Percentiles rank a stretch among this genome's conserved stretches.
Conservation (phyloP, 768 basidiomycete genomes). For the Tremella yokohamensis region DNA sequence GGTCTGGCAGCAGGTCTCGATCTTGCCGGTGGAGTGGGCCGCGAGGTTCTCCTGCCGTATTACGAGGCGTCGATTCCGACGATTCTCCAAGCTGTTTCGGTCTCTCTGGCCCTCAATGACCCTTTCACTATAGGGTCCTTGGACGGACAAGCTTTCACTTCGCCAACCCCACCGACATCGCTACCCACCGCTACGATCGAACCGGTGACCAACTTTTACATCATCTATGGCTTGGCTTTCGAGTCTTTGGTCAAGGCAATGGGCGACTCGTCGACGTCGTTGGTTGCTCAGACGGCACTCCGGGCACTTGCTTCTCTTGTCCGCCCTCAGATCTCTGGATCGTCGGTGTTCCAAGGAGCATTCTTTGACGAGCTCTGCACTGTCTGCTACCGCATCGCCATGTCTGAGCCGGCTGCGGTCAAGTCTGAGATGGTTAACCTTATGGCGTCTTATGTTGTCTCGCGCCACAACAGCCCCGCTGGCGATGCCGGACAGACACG, state of each 20-base stretch:
- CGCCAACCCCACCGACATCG: conserved; percentile 16
- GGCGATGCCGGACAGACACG: conserved; percentile 38
- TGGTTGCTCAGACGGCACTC: conserved; percentile 58
- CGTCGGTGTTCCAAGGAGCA: conserved; percentile 70
- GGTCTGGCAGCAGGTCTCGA: conserved; percentile 61
- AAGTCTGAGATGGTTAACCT: conserved; percentile 71
- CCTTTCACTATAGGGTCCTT: conserved; percentile 71
- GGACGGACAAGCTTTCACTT: conserved; percentile 56
- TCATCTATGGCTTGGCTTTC: conserved; percentile 88
- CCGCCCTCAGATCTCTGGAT: conserved; percentile 72
- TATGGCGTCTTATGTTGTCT: conserved; percentile 59
- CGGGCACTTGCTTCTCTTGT: conserved; percentile 78
- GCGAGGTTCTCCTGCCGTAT: conserved; percentile 91
- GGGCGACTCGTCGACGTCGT: conserved; percentile 30
- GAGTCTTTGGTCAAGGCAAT: conserved; percentile 62
- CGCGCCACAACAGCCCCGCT: conserved; percentile 17
- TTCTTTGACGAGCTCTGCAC: conserved; percentile 87
- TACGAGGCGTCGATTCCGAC: conserved; percentile 76
- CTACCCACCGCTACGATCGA: conserved; percentile 19
- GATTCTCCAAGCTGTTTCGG: conserved; percentile 79
- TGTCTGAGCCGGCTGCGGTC: conserved; percentile 73
- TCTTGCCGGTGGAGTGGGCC: conserved; percentile 76
- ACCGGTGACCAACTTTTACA: conserved; percentile 66
- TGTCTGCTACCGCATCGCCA: conserved; percentile 80
- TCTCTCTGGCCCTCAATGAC: conserved; percentile 68